A percentile compares a stretch with the other conserved stretches of the same genome.
Evolutionary conservation across 345 rosid species (phyloP).

Genomic region (Salix purpurea): DNA sequence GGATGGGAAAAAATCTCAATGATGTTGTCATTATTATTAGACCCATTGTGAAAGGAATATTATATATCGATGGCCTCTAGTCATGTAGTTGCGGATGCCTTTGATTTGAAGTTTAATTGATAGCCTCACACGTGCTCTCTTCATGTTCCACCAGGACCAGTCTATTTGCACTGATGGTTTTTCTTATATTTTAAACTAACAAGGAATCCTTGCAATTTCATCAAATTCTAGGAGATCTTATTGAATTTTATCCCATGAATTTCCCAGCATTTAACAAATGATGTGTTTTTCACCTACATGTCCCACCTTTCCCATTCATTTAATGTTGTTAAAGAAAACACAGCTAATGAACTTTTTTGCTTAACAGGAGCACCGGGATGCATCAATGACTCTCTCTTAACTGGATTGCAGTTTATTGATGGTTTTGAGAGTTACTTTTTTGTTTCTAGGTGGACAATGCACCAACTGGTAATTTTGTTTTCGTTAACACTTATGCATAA

Average conservation of each 20-base stretch:
- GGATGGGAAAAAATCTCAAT: too few species aligned
- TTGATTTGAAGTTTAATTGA: background rate
- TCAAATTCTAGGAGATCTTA: background rate
- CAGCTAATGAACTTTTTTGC: constrained; percentile 13
- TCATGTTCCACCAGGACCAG: background rate
- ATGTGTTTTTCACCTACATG: background rate
- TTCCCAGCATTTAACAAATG: background rate
- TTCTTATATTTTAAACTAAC: too few species aligned
- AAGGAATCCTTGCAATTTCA: background rate
- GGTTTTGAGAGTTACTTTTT: constrained; percentile 82
- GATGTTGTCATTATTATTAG: too few species aligned
- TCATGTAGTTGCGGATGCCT: background rate
- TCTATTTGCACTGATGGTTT: too few species aligned
- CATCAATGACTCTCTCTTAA: constrained; percentile 77
- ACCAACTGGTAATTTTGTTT: constrained; percentile 69
- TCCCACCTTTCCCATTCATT: background rate
- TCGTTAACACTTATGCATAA: background rate
- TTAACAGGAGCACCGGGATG: constrained; percentile 84
- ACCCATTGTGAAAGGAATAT: too few species aligned
- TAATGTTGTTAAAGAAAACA: background rate
- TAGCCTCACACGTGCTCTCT: background rate
- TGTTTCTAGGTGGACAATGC: constrained; percentile 90
- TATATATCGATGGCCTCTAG: too few species aligned
- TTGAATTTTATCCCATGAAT: background rate
- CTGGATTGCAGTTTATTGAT: constrained; percentile 89